Evolutionary conservation across 768 basidiomycete genomes (phyloP).

Genomic region (Lentinula raphanica): DNA sequence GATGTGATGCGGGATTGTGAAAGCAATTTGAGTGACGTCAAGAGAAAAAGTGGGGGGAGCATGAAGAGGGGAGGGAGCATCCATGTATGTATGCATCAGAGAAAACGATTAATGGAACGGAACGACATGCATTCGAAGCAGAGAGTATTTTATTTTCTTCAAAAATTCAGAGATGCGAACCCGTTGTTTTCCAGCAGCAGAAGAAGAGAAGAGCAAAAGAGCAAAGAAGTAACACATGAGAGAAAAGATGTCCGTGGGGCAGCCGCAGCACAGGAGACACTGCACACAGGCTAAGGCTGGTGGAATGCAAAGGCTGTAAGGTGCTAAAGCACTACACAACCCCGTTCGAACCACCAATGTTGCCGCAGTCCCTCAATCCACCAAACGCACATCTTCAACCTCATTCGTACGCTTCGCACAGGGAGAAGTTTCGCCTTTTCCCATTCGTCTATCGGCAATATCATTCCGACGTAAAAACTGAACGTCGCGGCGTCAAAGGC

Average conservation of each 20-base stretch:
- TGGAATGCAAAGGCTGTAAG: not conserved
- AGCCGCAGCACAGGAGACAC: not conserved
- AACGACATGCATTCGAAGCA: not conserved
- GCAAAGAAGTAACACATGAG: not conserved
- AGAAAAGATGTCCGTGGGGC: not conserved
- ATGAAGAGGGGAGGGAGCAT: not conserved
- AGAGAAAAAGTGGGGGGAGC: not conserved
- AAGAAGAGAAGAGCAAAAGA: not conserved
- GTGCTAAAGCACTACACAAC: conserved; percentile 8
- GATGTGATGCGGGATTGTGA: not conserved
- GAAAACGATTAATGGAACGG: not conserved
- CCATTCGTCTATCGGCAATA: conserved; percentile 87
- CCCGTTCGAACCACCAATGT: conserved; percentile 38
- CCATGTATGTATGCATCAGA: no score
- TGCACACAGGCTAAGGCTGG: not conserved
- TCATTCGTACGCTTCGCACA: conserved; percentile 69
- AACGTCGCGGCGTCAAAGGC: conserved; percentile 57
- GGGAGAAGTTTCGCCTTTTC: conserved; percentile 86
- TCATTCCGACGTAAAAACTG: conserved; percentile 85
- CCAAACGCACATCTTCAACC: conserved; percentile 81
- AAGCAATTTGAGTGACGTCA: not conserved
- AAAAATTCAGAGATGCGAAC: not conserved
- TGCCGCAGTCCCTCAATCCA: conserved; percentile 84
- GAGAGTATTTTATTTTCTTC: not conserved
- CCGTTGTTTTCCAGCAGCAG: no score